Base-by-base conservation (phyloP, 805 yeast genomes). In the Cyberlindnera euphorbiiphila region DNA sequence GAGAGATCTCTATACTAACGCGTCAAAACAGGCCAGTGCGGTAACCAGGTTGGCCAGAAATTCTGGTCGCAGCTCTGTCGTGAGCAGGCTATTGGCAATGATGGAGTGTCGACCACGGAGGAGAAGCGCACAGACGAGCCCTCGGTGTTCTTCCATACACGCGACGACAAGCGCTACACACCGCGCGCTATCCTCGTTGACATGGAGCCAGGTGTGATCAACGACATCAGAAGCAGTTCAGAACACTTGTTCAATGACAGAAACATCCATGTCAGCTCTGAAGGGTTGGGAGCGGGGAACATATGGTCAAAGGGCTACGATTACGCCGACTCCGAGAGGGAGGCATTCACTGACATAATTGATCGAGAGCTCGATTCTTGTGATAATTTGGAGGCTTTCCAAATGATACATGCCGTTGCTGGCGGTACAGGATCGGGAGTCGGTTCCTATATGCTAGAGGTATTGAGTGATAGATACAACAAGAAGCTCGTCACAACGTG, bases 401-500 rank as follows among this genome's bases (percentile, higher is more conserved):
- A 88, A 66, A 64, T 93, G 47, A 60, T 89, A 35, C 98, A 93
- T 61, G 84, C 96, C 4, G 95, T 93, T 5, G 98, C 97, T 0
- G 99, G 99, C 25, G 99, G 99, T 26, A 93, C 98, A 0, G 99
- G 99, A 0, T 85, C 96, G 0, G 98, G 99, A 4, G 76, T 88
- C 25, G 98, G 98, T 1, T 85, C 95, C 0, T 74, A 74, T 39
- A 50, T 93, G 29, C 61, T 93, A 25, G 97, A 93, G 57, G 66
- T 78, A 12, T 60, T 94, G 39, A 76, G 78, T 39, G 98, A 93
- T 57, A 66, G 87, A 37, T 91, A 78, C 57, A 78, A 83, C 35
- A 89, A 89, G 59, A 91, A 88, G 54, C 62, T 93, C 34, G 66
- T 85, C 8, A 85, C 85, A 41, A 87, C 98, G 0, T 85, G 83